Conservation (phyloP, 345 rosid species). For the Cardamine occulta region DNA sequence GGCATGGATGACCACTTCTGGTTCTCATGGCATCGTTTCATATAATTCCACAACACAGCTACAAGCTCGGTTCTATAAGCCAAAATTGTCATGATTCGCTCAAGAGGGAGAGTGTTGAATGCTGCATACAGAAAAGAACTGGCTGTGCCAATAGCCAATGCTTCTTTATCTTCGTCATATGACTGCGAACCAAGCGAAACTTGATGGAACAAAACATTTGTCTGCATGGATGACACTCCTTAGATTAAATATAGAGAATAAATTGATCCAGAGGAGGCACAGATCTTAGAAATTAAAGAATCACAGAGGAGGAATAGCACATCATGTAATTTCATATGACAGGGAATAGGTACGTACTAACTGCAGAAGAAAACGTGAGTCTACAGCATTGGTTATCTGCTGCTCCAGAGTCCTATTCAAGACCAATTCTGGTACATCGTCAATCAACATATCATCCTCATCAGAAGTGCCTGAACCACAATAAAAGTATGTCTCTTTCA, state of each 20-base stretch:
- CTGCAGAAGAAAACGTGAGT: conserved; percentile 87
- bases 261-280: conserved; percentile 25
- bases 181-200: conserved; percentile 45
- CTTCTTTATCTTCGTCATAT: conserved; percentile 63
- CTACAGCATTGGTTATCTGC: conserved; percentile 77
- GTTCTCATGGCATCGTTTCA: conserved; percentile 87
- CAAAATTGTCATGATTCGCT: conserved; percentile 80
- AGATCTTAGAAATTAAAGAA: background rate
- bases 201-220: conserved; percentile 71
- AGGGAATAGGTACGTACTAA: conserved; percentile 61
- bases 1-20: conserved; percentile 79
- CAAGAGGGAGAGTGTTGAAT: conserved; percentile 78
- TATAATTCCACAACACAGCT: conserved; percentile 86
- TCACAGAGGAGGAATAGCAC: conserved; percentile 24
- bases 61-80: conserved; percentile 97
- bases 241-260: conserved; percentile 17
- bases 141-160: conserved; percentile 84
- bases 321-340: conserved; percentile 18
- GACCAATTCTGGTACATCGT: conserved; percentile 55
- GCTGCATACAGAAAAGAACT: conserved; percentile 89
- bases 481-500: conserved; percentile 28
- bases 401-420: conserved; percentile 64
- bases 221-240: conserved; percentile 57
- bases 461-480: conserved; percentile 59
- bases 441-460: conserved; percentile 72